A percentile compares a stretch with the other conserved stretches of the same genome.
Conservation (phyloP, 768 basidiomycete species). For the Hydnomerulius pinastri region DNA sequence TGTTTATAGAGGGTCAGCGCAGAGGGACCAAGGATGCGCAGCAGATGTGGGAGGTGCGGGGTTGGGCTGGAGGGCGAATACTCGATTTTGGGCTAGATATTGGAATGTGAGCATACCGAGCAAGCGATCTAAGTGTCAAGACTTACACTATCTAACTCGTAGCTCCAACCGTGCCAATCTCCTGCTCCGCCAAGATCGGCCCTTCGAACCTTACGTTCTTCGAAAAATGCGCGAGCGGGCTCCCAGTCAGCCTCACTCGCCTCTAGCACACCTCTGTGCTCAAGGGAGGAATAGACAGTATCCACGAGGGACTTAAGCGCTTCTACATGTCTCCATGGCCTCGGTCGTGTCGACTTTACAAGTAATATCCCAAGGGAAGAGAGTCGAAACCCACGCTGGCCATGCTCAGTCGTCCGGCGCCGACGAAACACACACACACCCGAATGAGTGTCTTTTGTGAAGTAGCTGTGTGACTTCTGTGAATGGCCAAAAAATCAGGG, state of each 20-base stretch:
- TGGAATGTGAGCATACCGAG: slow-evolving; percentile 14
- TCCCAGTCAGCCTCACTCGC: slow-evolving; percentile 62
- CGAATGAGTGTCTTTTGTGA: slow-evolving; percentile 65
- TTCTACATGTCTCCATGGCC: slow-evolving; percentile 75
- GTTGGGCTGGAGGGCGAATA: slow-evolving; percentile 49
- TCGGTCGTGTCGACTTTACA: slow-evolving; percentile 60
- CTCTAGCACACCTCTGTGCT: slow-evolving; percentile 48
- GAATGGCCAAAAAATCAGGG: not conserved
- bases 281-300: slow-evolving; percentile 52
- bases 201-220: slow-evolving; percentile 54
- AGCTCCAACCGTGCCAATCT: slow-evolving; percentile 68
- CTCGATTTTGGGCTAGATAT: slow-evolving; percentile 24
- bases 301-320: slow-evolving; percentile 62
- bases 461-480: slow-evolving; percentile 52
- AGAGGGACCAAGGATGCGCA: slow-evolving; percentile 79
- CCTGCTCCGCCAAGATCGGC: slow-evolving; percentile 57
- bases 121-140: not conserved
- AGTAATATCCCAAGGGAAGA: slow-evolving; percentile 77
- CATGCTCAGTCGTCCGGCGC: slow-evolving; percentile 64
- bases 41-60: slow-evolving; percentile 71
- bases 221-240: slow-evolving; percentile 62
- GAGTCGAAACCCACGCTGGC: slow-evolving; percentile 79
- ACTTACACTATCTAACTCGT: slow-evolving; percentile 53
- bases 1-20: slow-evolving; percentile 80
- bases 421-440: slow-evolving; percentile 78